phyloP scores from a whole-genome alignment of 768 basidiomycete genomes.

The Sutorius australiensis region DNA sequence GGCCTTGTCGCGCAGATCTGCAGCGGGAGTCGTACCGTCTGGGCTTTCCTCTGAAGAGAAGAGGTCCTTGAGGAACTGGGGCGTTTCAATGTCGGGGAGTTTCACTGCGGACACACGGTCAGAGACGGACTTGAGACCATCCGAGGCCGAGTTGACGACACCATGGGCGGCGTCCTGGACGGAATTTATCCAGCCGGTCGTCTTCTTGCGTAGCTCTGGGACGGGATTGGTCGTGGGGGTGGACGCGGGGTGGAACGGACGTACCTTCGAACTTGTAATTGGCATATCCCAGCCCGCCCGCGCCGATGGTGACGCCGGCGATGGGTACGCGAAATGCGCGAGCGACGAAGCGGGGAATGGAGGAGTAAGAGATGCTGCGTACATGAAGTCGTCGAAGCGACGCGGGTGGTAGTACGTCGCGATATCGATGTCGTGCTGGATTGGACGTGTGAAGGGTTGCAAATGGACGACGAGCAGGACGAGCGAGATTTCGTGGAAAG shows the following conservation, averaged over 20 bases:
- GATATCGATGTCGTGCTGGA: constrained; percentile 16
- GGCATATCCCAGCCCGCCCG: constrained; percentile 88
- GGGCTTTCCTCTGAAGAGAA: constrained; percentile 29
- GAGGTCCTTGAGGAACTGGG: constrained; percentile 69
- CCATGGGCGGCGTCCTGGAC: constrained; percentile 61
- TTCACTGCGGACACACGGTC: constrained; percentile 59
- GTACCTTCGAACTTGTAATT: constrained; percentile 96
- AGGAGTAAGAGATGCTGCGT: constrained; percentile 78
- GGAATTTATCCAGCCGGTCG: constrained; percentile 59
- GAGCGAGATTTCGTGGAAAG: neutral
- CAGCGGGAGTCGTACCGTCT: neutral
- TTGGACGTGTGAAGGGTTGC: neutral
- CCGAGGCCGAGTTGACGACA: constrained; percentile 69
- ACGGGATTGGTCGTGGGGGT: neutral
- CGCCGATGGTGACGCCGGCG: constrained; percentile 85
- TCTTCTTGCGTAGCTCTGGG: constrained; percentile 69
- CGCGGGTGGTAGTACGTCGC: constrained; percentile 33
- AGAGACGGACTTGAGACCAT: constrained; percentile 58
- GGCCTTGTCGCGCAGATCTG: constrained; percentile 71
- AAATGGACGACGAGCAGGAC: neutral
- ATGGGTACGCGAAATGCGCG: constrained; percentile 86
- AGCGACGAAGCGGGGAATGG: constrained; percentile 84
- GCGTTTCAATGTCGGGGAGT: constrained; percentile 51
- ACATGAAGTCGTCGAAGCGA: constrained; percentile 63
- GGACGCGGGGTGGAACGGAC: constrained; percentile 15